phyloP scores from a whole-genome alignment of 169 alveolate species.

The Cryptosporidium felis region DNA sequence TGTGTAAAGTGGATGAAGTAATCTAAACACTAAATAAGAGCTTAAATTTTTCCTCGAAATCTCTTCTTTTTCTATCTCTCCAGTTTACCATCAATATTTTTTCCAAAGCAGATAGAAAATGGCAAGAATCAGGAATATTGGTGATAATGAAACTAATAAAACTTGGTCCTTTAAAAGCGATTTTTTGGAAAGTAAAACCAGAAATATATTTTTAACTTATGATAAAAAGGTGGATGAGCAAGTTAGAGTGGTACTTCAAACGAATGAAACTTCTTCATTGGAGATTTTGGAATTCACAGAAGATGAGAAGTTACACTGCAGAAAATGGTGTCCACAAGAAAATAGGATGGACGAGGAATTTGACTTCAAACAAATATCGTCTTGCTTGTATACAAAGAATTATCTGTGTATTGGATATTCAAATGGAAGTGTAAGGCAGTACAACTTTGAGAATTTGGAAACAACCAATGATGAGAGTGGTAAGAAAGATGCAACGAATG shows the following conservation, averaged over 20 bases:
- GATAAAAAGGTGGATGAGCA: not conserved
- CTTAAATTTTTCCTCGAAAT: no score
- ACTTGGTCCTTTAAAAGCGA: constrained; percentile 18
- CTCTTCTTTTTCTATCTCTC: no score
- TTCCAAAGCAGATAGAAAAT: no score
- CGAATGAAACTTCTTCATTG: constrained; percentile 31
- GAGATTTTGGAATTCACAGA: constrained; percentile 8
- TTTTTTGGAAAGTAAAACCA: not conserved
- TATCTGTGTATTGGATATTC: constrained; percentile 31
- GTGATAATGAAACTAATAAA: not conserved
- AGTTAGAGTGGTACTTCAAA: not conserved
- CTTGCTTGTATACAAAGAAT: constrained; percentile 25
- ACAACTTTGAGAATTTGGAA: not conserved
- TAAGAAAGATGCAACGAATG: not conserved
- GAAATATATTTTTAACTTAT: constrained; percentile 14
- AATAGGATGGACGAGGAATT: constrained; percentile 7
- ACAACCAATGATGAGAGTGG: not conserved
- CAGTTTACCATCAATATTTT: no score
- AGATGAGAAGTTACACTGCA: not conserved
- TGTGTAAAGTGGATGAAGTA: no score
- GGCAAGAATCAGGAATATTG: not conserved
- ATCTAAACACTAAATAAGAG: no score
- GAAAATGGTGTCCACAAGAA: constrained; percentile 51
- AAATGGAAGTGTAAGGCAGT: constrained; percentile 53
- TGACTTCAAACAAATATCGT: constrained; percentile 36